These are phyloP conservation scores for Rubia peregrina DNA, from an alignment of 305 asterid species.

Conservation along the genomic window DNA sequence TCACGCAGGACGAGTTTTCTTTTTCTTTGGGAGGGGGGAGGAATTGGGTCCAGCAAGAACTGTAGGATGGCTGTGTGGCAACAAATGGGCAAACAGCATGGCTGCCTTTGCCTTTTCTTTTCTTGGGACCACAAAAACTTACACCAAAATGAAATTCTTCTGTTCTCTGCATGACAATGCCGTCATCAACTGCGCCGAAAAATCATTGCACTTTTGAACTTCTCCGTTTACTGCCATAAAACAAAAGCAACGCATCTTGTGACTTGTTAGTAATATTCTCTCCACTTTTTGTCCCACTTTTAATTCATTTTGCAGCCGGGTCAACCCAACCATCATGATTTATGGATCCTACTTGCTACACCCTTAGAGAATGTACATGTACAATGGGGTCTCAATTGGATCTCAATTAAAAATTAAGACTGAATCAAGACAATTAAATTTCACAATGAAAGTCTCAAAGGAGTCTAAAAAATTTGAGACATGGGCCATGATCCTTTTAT, in stretches of 20 bases:
- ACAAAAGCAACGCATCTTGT: constrained; percentile 20
- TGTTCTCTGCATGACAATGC: constrained; percentile 17
- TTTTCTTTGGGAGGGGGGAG: too few relatives aligned
- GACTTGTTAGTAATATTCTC: constrained; percentile 27
- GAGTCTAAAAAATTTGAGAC: too few relatives aligned
- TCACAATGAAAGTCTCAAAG: too few relatives aligned
- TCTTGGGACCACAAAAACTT: constrained; percentile 23
- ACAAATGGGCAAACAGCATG: constrained; percentile 23
- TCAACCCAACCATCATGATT: constrained; percentile 9
- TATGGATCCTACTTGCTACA: background rate
- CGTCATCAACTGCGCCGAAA: constrained; percentile 61
- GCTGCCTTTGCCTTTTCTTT: constrained; percentile 11
- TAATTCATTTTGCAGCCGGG: constrained; percentile 9
- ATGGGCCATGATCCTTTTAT: too few relatives aligned
- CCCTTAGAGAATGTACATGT: too few relatives aligned
- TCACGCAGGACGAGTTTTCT: too few relatives aligned
- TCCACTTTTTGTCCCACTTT: constrained; percentile 19
- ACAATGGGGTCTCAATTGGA: too few relatives aligned
- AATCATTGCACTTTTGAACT: constrained; percentile 67
- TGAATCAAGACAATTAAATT: too few relatives aligned
- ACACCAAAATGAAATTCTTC: background rate
- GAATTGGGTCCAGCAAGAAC: constrained; percentile 5
- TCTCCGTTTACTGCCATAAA: constrained; percentile 37
- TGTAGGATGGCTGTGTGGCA: constrained; percentile 15
- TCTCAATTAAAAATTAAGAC: too few relatives aligned